Conservation (phyloP, 2,329 filamentous ascomycete species). For the Clathrospora elynae region DNA sequence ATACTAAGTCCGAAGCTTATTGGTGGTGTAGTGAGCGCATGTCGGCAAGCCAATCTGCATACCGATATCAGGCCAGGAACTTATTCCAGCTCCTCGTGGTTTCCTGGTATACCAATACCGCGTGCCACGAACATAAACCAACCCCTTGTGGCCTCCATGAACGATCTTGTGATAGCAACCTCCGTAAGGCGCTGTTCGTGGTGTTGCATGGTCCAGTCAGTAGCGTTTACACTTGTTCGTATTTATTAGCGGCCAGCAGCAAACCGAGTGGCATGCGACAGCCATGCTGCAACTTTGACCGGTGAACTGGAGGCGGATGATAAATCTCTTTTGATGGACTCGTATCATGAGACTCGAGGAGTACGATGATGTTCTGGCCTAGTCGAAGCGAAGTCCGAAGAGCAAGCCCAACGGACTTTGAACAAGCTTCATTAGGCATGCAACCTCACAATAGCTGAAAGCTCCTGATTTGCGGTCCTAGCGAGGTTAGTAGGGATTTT, state of each 20-base stretch:
- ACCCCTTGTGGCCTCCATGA: background rate
- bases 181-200: background rate
- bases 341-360: background rate
- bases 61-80: too few relatives aligned
- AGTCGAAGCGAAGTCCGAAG: constrained; percentile 4
- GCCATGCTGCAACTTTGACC: background rate
- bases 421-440: background rate
- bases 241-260: background rate
- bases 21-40: too few relatives aligned
- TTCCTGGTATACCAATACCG: too few relatives aligned
- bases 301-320: background rate
- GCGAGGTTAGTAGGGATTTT: background rate
- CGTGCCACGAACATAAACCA: too few relatives aligned
- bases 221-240: background rate
- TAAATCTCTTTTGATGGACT: background rate
- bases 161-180: background rate
- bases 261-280: background rate
- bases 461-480: background rate
- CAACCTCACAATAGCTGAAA: background rate
- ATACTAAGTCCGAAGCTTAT: too few relatives aligned
- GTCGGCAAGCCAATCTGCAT: too few relatives aligned
- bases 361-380: background rate
- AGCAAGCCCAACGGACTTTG: background rate
- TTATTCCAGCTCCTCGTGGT: too few relatives aligned
- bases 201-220: background rate